Percentiles rank a stretch among this genome's conserved stretches.
phyloP scores from a whole-genome alignment of 2,329 filamentous ascomycete species.

The Ophiostoma perfectum region DNA sequence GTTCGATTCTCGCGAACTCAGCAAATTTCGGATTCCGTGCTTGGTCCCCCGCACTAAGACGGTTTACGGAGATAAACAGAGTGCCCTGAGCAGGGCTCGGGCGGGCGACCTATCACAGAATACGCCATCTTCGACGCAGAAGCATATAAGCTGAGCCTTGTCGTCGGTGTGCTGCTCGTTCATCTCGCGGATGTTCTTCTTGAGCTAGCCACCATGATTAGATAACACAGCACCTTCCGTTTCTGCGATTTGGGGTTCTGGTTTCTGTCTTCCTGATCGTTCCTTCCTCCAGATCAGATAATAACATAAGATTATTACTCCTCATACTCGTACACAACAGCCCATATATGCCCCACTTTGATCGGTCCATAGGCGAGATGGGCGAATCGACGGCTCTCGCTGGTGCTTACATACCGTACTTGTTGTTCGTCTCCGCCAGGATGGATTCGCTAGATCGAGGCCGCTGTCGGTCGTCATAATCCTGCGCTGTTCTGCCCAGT shows the following conservation, averaged over 20 bases:
- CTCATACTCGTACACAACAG: neutral
- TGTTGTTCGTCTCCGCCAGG: neutral
- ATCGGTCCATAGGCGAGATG: neutral
- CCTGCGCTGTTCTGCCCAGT: neutral
- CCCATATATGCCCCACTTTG: constrained; percentile 7
- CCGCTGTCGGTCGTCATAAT: neutral
- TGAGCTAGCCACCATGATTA: neutral
- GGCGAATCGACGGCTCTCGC: neutral
- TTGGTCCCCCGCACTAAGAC: constrained; percentile 14
- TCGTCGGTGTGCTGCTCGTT: no score
- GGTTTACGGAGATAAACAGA: constrained; percentile 18
- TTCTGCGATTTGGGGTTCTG: neutral
- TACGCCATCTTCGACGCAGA: neutral
- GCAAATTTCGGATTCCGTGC: constrained; percentile 15
- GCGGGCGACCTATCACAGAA: neutral
- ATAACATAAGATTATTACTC: neutral
- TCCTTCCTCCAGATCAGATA: constrained; percentile 9
- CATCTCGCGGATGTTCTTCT: no score
- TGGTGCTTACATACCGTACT: neutral
- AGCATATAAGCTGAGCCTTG: neutral
- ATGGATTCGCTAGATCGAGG: neutral
- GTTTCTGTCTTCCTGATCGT: neutral
- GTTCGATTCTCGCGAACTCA: constrained; percentile 25
- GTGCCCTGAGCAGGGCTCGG: neutral
- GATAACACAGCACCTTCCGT: neutral